Evolutionary conservation across 2,329 filamentous ascomycete species (phyloP).

Genomic region (Pseudopyricularia javanii): DNA sequence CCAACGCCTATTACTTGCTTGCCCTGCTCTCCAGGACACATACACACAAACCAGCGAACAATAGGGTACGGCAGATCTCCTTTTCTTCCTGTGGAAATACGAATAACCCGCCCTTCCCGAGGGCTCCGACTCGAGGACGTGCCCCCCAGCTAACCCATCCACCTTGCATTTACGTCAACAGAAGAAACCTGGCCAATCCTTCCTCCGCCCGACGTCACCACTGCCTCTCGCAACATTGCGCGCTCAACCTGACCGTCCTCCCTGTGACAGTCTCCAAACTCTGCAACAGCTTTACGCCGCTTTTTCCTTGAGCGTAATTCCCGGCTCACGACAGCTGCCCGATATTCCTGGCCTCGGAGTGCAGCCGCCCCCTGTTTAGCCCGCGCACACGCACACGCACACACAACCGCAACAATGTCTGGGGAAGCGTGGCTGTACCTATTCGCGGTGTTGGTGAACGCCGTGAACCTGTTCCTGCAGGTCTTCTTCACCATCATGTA

Average conservation of each 20-base stretch:
- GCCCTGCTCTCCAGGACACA: not conserved
- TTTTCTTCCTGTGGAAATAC: not conserved
- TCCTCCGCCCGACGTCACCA: not conserved
- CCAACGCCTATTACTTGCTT: not conserved
- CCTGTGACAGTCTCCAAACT: not conserved
- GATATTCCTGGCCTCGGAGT: not conserved
- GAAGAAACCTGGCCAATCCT: not conserved
- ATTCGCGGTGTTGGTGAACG: slow-evolving; percentile 96
- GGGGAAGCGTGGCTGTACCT: slow-evolving; percentile 98
- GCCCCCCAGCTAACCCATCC: not conserved
- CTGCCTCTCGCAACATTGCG: not conserved
- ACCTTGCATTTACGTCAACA: not conserved
- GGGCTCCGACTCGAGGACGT: not conserved
- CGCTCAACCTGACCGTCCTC: not conserved
- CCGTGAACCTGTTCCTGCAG: slow-evolving; percentile 98
- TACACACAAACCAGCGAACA: not conserved
- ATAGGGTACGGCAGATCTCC: not conserved
- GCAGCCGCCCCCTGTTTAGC: not conserved
- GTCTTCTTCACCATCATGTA: slow-evolving; percentile 99
- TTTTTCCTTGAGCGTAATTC: not conserved
- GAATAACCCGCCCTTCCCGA: not conserved
- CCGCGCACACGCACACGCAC: not conserved
- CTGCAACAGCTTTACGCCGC: not conserved
- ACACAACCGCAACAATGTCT: slow-evolving; percentile 52
- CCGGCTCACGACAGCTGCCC: not conserved